Conservation (phyloP, 2,329 filamentous ascomycete species). For the Penicillium expansum region DNA sequence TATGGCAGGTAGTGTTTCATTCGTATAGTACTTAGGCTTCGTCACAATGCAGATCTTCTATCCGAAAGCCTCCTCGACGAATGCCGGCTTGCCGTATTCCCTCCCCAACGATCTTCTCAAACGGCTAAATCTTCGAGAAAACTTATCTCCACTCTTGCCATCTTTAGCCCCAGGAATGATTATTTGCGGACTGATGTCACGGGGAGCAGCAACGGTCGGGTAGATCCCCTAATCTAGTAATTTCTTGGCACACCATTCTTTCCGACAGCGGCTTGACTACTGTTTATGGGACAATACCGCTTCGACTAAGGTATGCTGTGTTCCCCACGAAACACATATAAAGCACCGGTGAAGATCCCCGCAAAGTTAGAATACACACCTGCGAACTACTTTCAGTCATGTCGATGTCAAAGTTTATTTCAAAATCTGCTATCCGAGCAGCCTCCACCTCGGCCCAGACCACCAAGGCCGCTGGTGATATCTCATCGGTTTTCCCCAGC, state of each 20-base stretch:
- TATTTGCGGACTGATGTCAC: background rate
- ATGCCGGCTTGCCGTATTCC: background rate
- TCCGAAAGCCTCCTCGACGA: background rate
- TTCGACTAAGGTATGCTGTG: background rate
- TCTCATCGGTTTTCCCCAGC: constrained; percentile 50
- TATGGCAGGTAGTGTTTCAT: background rate
- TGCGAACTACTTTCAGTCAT: constrained; percentile 14
- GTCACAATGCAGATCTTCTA: background rate
- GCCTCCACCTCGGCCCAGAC: constrained; percentile 32
- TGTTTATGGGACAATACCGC: background rate
- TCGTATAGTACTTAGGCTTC: background rate
- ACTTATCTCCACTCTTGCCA: background rate
- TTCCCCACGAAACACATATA: constrained; percentile 6
- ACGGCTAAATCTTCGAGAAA: background rate
- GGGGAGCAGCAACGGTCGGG: background rate
- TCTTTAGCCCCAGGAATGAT: background rate
- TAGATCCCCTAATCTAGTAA: constrained; percentile 3
- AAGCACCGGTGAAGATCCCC: background rate
- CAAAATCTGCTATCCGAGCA: constrained; percentile 29
- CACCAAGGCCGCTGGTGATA: constrained; percentile 47
- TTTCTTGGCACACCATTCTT: background rate
- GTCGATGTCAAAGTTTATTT: constrained; percentile 31
- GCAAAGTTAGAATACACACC: background rate
- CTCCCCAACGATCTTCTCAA: background rate
- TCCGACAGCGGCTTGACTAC: constrained; percentile 3